Evolutionary conservation across 1,139 yeast species (phyloP), one percentile per base, ranked within the genome.

Genomic region (Pichia sp.): DNA sequence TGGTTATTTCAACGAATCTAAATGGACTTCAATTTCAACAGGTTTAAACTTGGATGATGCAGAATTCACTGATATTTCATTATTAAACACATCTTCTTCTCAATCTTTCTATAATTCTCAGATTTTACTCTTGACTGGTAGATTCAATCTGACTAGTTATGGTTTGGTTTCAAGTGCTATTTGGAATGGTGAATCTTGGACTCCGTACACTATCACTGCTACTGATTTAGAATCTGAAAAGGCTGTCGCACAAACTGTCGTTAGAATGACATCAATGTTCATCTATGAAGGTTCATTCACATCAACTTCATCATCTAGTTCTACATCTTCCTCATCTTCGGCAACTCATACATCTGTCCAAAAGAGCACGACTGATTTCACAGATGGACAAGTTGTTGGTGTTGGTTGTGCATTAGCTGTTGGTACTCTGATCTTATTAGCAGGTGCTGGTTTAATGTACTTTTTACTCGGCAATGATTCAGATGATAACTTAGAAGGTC

Each of bases 341-440:
- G 50, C 59, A 47, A 56, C 49, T 51, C 10, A 40, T 6, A 10
- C 35, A 9, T 18, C 17, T 18, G 6, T 50, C 53, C 42, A 50
- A 24, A 46, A 57, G 53, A 58, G 34, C 58, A 5, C n/a, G 4
- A 22, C 15, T 12, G 65, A 56, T 59, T 72, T 57, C 61, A 66
- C 55, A n/a, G 60, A 76, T 19, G 98, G 98, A 1, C 88, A 83
- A 62, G 90, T 91, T 18, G 96, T 90, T 8, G 84, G 96, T 30
- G 81, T 93, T 34, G 85, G 96, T 0, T 75, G 90, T 48, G 98
- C 97, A 0, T 77, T 93, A 60, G 91, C 98, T 0, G 66, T 93
- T 36, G 96, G 93, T 1, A 80, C 96, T 2, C 79, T 91, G 40
- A 71, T 83, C 11, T 62, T 87, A 1, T 65, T 91, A 45, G 85